Percentiles rank a stretch among this genome's conserved stretches.
These are phyloP conservation scores for Phlyctochytrium planicorne DNA, from an alignment of 192 early-diverging fungal genomes.

Conservation along the genomic window DNA sequence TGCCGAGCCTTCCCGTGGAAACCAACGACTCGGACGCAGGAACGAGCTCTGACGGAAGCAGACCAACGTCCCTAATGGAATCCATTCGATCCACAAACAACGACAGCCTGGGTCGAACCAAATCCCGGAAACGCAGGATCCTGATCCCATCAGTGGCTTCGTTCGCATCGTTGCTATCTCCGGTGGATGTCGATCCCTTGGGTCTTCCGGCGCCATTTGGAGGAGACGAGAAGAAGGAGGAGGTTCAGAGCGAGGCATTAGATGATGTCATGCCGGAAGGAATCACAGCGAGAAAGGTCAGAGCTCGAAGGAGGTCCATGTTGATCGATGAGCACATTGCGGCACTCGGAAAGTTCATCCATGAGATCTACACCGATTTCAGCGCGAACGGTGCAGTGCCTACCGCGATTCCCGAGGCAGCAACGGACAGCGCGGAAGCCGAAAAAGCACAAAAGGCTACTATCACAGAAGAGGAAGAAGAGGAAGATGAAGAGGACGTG, in stretches of 20 bases:
- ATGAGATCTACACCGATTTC: conserved; percentile 5
- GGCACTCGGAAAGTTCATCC: neutral
- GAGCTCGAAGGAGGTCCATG: conserved; percentile 3
- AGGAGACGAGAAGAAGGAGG: too few species aligned
- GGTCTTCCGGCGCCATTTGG: too few species aligned
- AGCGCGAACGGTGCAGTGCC: neutral
- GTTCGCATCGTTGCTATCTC: neutral
- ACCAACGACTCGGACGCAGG: too few species aligned
- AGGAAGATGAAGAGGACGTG: neutral
- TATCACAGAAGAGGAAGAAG: neutral
- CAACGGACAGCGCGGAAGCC: neutral
- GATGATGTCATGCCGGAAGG: neutral
- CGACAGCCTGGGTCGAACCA: neutral
- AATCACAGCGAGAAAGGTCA: neutral
- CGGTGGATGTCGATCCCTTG: neutral
- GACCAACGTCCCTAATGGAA: too few species aligned
- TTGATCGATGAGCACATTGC: conserved; percentile 6
- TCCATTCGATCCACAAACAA: too few species aligned
- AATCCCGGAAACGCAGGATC: neutral
- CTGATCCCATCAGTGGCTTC: neutral
- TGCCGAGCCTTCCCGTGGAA: too few species aligned
- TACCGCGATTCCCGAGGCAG: neutral
- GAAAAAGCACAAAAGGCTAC: neutral
- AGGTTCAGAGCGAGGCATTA: neutral
- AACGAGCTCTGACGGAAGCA: too few species aligned